Conservation (phyloP, 768 basidiomycete species). For the Pulveroboletus sp. region DNA sequence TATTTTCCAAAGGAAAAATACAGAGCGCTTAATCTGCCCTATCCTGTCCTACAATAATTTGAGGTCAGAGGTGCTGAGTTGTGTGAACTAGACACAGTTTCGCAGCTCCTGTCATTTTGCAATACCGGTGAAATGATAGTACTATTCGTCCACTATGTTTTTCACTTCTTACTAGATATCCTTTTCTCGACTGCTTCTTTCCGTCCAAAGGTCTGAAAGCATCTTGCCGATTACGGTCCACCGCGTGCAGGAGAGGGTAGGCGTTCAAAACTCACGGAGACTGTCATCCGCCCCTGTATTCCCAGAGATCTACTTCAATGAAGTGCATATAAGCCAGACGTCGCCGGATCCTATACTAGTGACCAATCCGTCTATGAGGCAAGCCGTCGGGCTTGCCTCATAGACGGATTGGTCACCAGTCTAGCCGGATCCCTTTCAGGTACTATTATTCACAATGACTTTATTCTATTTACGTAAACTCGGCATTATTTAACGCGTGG, state of each 20-base stretch:
- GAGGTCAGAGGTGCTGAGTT: too few relatives aligned
- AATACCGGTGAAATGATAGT: too few relatives aligned
- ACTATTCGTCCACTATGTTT: not conserved
- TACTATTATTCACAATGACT: slow-evolving; percentile 19
- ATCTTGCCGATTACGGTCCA: not conserved
- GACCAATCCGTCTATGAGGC: too few relatives aligned
- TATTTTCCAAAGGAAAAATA: too few relatives aligned
- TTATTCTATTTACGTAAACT: too few relatives aligned
- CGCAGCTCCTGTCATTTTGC: too few relatives aligned
- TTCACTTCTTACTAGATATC: slow-evolving; percentile 1
- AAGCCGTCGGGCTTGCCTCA: too few relatives aligned
- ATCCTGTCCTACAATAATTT: too few relatives aligned
- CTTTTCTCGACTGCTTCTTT: not conserved
- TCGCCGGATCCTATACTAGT: too few relatives aligned
- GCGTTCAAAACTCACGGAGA: slow-evolving; percentile 2
- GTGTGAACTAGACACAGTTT: too few relatives aligned
- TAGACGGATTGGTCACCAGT: too few relatives aligned
- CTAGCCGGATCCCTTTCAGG: not conserved
- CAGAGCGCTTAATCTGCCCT: too few relatives aligned
- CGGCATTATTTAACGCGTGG: slow-evolving; percentile 32
- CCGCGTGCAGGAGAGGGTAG: slow-evolving; percentile 1
- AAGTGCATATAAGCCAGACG: slow-evolving; percentile 6
- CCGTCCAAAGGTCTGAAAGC: not conserved
- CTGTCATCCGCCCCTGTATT: not conserved
- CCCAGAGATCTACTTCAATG: not conserved